Evolutionary conservation across 2,329 filamentous ascomycete species (phyloP), one percentile per base, ranked within the genome.

Genomic region (Arachnomyces sp.): DNA sequence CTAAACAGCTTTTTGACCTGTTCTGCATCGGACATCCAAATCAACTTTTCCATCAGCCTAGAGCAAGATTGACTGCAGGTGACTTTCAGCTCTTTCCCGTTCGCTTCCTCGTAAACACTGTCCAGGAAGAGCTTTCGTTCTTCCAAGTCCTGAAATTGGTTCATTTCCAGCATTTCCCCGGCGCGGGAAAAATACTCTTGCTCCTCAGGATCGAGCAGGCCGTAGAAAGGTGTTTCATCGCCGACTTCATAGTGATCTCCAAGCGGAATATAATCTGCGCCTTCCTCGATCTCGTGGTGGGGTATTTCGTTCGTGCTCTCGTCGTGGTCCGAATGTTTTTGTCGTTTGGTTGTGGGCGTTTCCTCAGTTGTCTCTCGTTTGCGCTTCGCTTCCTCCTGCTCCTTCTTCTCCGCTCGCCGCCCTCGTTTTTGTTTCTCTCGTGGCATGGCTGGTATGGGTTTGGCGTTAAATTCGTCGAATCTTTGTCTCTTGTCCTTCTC

Each of bases 11-110:
- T 74, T 71, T 94, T 95, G 62, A 95, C 82, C 66, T 96, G 92
- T 13, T 70, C 68, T 25, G 82, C 74, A 28, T 78, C 83, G 18
- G 87, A 90, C 47, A 94, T 69, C 39, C 89, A 73, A 39, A 98
- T 93, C 57, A 98, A 66, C 25, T 88, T 77, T 68, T 98, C 92
- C 80, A 96, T 84, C 39, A 98, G 68, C 12, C 92, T 75, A 38
- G 92, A 98, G 65, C 89, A 95, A 3, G 86, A 92, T 66, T 98
- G 92, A 61, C 88, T 95, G 66, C 86, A 92, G 16, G 89, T 89
- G 47, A 98, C 78, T 72, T 96, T 98, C 56, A 98, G 72, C 63
- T 96, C 92, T 65, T 96, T 96, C 45, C 87, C 88, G 45, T 80
- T 73, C 1, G 89, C 88, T 65, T 96, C 90, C 50, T 77, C 74